Conservation (phyloP, 1,284 basidiomycete species). For the Heterobasidion irregulare region DNA sequence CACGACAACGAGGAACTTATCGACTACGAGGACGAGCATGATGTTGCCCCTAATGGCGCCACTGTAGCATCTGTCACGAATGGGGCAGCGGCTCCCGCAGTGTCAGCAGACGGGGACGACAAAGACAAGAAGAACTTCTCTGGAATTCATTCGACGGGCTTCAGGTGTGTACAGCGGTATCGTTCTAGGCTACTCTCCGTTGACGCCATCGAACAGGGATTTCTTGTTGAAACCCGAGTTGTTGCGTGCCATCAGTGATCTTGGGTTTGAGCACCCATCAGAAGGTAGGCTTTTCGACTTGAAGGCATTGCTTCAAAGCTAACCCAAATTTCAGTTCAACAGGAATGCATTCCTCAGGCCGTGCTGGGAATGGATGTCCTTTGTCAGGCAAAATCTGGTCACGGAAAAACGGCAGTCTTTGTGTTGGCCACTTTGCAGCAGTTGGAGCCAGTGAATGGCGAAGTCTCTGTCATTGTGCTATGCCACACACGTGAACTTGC, state of each 20-base stretch:
- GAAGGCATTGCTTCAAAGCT: background rate
- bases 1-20: conserved; percentile 82
- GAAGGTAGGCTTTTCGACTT: conserved; percentile 62
- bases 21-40: conserved; percentile 95
- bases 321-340: conserved; percentile 68
- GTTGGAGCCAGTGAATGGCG: conserved; percentile 96
- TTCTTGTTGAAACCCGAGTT: conserved; percentile 97
- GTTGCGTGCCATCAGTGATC: conserved; percentile 94
- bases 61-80: conserved; percentile 33
- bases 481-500: conserved; percentile 99
- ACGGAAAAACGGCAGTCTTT: conserved; percentile 99
- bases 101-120: conserved; percentile 59
- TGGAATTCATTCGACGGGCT: conserved; percentile 94
- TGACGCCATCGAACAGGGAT: conserved; percentile 49
- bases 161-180: conserved; percentile 50
- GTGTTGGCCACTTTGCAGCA: conserved; percentile 98
- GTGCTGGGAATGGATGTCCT: conserved; percentile 99
- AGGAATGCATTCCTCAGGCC: conserved; percentile 99
- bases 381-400: conserved; percentile 99
- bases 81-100: conserved; percentile 39
- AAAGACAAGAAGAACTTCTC: conserved; percentile 97
- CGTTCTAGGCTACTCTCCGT: background rate
- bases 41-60: conserved; percentile 63
- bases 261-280: conserved; percentile 99
- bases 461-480: conserved; percentile 95